Base-by-base conservation (phyloP, 2,329 filamentous ascomycete species). In the Cladosporium halotolerans region DNA sequence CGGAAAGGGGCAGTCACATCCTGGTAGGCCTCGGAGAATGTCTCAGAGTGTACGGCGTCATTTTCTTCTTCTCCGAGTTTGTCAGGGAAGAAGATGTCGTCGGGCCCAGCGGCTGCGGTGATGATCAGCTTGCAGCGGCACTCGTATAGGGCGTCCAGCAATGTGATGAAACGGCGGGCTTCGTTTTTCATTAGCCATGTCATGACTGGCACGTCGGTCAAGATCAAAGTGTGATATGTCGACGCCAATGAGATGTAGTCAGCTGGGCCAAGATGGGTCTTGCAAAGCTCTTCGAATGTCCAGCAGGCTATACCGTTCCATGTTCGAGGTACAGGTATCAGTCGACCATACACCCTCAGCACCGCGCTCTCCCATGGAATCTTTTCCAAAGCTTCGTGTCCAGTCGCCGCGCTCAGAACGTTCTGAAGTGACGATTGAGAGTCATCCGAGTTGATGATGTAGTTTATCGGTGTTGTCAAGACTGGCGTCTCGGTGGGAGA, bases 241-340 rank as follows among this genome's bases (percentile, higher is more conserved):
- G 86, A 90, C 1, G 88, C 86, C 66, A 93, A 79, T 1, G 85
- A 86, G 52, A 91, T 86, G 70, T 91, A 93, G 71, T 93, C 88
- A 28, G 88, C 88, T 1, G 88, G 87, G 0, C 88, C 88, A 42
- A 90, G 82, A 1, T 76, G 75, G 5, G 70, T 72, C 55, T 78
- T 77, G 54, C 87, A 89, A 1, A 92, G 78, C 34, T 85, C 78
- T 11, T 75, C 63, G 61, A 92, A 93, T 9, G 80, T 78, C 80
- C 86, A 89, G 52, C 77, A 76, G 0, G 82, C 79, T 1, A 79
- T 71, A 14, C 84, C 82, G 23, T 78, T 70, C 57, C 78, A 70
- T 36, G 84, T 78, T 3, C 74, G 74, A 1, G 83, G 82, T 2
- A 89, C 77, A 1, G 67, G 63, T 2, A 91, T 73, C 1, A 72